These are phyloP conservation scores for Ustilago tritici DNA, from an alignment of 1,284 basidiomycete genomes.

Conservation along the genomic window DNA sequence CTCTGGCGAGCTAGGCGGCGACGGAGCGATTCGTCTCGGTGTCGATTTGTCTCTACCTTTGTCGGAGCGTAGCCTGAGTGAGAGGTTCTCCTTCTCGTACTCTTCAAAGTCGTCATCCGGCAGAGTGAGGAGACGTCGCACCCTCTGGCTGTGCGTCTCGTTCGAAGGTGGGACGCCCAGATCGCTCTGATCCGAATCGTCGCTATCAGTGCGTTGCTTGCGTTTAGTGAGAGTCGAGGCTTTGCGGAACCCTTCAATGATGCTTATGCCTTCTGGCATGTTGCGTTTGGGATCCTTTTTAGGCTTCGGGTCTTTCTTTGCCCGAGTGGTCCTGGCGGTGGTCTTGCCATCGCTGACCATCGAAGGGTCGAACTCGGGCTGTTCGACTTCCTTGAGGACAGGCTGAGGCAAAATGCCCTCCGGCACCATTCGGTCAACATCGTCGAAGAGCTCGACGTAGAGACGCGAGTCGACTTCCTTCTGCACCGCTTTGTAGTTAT, in stretches of 20 bases:
- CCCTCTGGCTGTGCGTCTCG: constrained; percentile 39
- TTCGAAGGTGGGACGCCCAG: constrained; percentile 1
- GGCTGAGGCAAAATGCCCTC: constrained; percentile 80
- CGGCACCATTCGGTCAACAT: constrained; percentile 88
- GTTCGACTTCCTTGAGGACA: constrained; percentile 80
- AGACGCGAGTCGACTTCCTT: constrained; percentile 86
- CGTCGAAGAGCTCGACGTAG: constrained; percentile 88
- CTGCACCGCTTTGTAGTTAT: constrained; percentile 89
- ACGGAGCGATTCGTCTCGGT: constrained; percentile 1
- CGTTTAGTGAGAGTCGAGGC: constrained; percentile 56
- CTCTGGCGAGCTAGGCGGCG: constrained; percentile 22
- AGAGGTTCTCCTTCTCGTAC: constrained; percentile 21
- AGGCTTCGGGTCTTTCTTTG: constrained; percentile 29
- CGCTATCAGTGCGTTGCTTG: constrained; percentile 14
- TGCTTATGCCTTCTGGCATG: constrained; percentile 52
- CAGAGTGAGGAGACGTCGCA: constrained; percentile 18
- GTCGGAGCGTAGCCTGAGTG: constrained; percentile 18
- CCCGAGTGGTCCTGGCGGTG: constrained; percentile 21
- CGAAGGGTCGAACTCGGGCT: constrained; percentile 68
- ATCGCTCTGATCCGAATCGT: constrained; percentile 18
- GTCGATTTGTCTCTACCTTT: constrained; percentile 8
- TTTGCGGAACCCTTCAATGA: constrained; percentile 55
- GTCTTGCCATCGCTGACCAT: constrained; percentile 42
- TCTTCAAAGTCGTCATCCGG: constrained; percentile 17
- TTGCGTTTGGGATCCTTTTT: constrained; percentile 63